Base-by-base conservation (phyloP, 148 eudicot species). In the Chenopodium formosanum region DNA sequence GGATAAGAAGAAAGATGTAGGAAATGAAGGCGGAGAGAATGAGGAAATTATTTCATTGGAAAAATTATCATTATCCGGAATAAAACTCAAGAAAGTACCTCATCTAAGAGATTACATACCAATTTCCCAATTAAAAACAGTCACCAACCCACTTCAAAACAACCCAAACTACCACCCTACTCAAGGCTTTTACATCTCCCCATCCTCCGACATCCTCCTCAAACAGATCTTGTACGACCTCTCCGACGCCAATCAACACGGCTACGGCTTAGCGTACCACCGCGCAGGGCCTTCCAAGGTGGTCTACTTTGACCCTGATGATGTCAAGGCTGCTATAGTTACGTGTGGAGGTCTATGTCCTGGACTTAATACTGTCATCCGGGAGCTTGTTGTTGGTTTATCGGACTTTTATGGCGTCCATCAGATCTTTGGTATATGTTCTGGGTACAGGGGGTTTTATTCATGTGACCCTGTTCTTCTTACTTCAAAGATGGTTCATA, bases 321-420 rank as follows among this genome's bases (percentile, higher is more conserved):
- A 47, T 0, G 94, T 91, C 65, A 89, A 89, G 11, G 97, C 94
- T 0, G 97, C 91, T 0, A 87, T 93, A 8, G 97, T 93, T 53
- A 93, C 94, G 29, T 93, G 97, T 78, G 97, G 97, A 0, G 97
- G 97, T 0, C 83, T 93, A 19, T 93, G 97, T 75, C 97, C 97
- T 0, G 97, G 97, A 12, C 58, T 91, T 53, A 93, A 93, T 74
- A 93, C 97, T 3, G 97, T 93, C n/a, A 90, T 93, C 69, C 79
- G 97, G 81, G 97, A 93, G 89, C 91, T 93, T 25, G 97, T 93
- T 74, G 93, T 93, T n/a, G 97, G 94, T 46, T 83, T 93, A 29
- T 89, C 90, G 87, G 91, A 91, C n/a, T 78, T 90, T 4, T 93
- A 91, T 67, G 94, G 97, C 0, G 94, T 86, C 17, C 82, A 88